Percentiles rank a stretch among this genome's conserved stretches.
phyloP scores from a whole-genome alignment of 805 yeast species.

The Yamadazyma akitaensis region DNA sequence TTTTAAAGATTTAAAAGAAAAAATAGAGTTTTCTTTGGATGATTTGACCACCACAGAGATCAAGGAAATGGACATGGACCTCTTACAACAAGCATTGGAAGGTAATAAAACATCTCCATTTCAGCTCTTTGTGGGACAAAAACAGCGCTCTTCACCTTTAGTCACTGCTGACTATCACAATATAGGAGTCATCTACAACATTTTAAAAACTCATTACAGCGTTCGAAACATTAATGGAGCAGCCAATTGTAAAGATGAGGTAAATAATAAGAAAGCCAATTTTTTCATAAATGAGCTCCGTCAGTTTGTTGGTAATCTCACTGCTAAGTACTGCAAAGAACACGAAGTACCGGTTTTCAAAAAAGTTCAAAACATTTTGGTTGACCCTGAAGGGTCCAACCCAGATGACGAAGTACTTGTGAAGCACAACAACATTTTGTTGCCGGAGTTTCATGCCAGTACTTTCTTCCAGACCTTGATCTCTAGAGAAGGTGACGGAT shows the following conservation, averaged over 20 bases:
- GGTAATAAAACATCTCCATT: slow-evolving; percentile 24
- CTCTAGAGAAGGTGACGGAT: slow-evolving; percentile 34
- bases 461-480: slow-evolving; percentile 36
- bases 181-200: slow-evolving; percentile 28
- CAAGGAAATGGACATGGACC: slow-evolving; percentile 19
- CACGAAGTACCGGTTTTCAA: slow-evolving; percentile 17
- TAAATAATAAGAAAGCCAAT: slow-evolving; percentile 6
- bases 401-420: slow-evolving; percentile 27
- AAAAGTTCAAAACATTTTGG: slow-evolving; percentile 18
- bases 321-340: slow-evolving; percentile 20
- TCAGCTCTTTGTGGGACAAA: slow-evolving; percentile 15
- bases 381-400: slow-evolving; percentile 4
- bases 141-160: slow-evolving; percentile 9
- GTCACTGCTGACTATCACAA: slow-evolving; percentile 28
- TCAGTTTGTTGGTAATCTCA: slow-evolving; percentile 23
- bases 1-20: slow-evolving; percentile 20
- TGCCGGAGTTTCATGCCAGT: slow-evolving; percentile 34
- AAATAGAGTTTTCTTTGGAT: slow-evolving; percentile 29
- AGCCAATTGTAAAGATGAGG: slow-evolving; percentile 12
- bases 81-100: slow-evolving; percentile 27
- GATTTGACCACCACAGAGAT: slow-evolving; percentile 19
- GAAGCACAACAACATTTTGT: slow-evolving; percentile 31
- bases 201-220: slow-evolving; percentile 31
- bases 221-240: slow-evolving; percentile 31
- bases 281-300: slow-evolving; percentile 28